phyloP scores from a whole-genome alignment of 192 early-diverging fungal genomes.

The Backusella tarrabulga region DNA sequence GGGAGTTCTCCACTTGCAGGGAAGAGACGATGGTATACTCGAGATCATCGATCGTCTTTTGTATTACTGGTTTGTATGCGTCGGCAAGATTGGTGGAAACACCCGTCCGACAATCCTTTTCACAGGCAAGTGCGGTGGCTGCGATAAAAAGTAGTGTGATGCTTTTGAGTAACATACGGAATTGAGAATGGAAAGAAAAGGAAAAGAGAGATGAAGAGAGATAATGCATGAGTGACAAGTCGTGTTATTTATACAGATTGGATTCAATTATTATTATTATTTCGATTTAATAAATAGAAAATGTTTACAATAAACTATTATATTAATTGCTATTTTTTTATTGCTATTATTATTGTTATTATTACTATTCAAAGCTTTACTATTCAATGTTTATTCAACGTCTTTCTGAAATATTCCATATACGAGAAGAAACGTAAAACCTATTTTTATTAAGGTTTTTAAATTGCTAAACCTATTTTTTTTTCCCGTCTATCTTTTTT shows the following conservation, averaged over 20 bases:
- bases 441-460: neutral
- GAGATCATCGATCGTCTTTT: constrained; percentile 30
- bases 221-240: too few relatives aligned
- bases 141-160: constrained; percentile 10
- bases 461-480: too few relatives aligned
- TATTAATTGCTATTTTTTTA: neutral
- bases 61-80: constrained; percentile 38
- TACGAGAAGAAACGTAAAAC: neutral
- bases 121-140: constrained; percentile 38
- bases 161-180: constrained; percentile 7
- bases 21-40: constrained; percentile 10
- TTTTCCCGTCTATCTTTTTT: too few relatives aligned
- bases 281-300: neutral
- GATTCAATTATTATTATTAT: neutral
- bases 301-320: neutral
- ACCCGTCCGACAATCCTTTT: constrained; percentile 47
- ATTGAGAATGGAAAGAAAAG: neutral
- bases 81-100: constrained; percentile 44
- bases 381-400: neutral
- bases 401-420: neutral
- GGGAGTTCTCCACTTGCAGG: constrained; percentile 14
- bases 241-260: neutral
- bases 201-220: neutral
- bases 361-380: too few relatives aligned
- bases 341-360: too few relatives aligned